Percentiles rank a stretch among this genome's conserved stretches.
phyloP scores from a whole-genome alignment of 2,329 filamentous ascomycete species.

The Acrocalymma vagum region DNA sequence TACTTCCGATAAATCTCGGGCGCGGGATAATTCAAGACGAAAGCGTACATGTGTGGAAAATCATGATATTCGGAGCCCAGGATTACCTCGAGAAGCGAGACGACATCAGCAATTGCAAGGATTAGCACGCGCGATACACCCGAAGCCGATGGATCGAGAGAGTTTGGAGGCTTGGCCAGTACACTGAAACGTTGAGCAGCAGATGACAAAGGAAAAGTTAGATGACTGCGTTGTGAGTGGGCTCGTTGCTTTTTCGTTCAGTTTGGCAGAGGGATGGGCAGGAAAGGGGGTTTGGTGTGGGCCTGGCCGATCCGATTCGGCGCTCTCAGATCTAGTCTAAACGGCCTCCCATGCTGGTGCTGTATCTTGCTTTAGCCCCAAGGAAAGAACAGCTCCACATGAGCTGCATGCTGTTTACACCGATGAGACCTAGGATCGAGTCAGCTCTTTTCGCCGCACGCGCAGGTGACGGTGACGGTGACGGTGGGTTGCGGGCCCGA shows the following conservation, averaged over 20 bases:
- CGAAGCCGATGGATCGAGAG: background rate
- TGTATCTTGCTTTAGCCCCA: conserved; percentile 36
- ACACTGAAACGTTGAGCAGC: conserved; percentile 24
- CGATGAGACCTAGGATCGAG: conserved; percentile 22
- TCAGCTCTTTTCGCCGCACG: conserved; percentile 15
- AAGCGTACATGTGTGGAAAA: conserved; percentile 2
- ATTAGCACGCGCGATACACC: background rate
- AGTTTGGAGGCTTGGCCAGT: conserved; percentile 8
- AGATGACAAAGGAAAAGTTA: no score
- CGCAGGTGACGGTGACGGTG: conserved; percentile 10
- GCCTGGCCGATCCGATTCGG: conserved; percentile 43
- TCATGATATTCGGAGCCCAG: conserved; percentile 1
- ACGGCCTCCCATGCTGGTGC: conserved; percentile 40
- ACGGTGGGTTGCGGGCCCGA: conserved; percentile 7
- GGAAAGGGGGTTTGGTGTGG: conserved; percentile 39
- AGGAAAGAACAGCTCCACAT: conserved; percentile 12
- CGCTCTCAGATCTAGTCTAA: conserved; percentile 40
- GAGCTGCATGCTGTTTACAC: conserved; percentile 16
- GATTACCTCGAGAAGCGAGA: conserved; percentile 13
- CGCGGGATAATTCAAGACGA: conserved; percentile 16
- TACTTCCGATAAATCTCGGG: conserved; percentile 9
- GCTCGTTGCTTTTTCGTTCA: conserved; percentile 25
- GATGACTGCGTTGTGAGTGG: conserved; percentile 16
- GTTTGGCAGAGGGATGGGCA: conserved; percentile 10
- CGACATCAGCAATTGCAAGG: background rate